A percentile compares a stretch with the other conserved stretches of the same genome.
Conservation (phyloP, 768 basidiomycete genomes). For the Rhizopogon roseolus region DNA sequence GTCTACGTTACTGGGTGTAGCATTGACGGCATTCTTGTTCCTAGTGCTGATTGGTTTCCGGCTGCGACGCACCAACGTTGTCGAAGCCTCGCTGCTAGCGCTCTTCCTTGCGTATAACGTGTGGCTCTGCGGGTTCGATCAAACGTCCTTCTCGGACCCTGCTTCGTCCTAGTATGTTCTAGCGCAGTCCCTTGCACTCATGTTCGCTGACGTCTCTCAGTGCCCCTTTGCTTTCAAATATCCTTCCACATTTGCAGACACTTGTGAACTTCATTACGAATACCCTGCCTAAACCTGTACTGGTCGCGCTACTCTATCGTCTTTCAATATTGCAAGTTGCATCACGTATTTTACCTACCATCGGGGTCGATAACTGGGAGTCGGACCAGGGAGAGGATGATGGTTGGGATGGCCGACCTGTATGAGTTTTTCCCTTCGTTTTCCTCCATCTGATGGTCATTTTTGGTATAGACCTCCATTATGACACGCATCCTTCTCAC, state of each 20-base stretch:
- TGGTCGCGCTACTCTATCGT: conserved; percentile 76
- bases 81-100: conserved; percentile 85
- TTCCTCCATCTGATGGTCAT: neutral
- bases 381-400: conserved; percentile 56
- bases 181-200: neutral
- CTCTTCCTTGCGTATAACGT: conserved; percentile 88
- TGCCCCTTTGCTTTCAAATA: conserved; percentile 71
- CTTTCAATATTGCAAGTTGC: conserved; percentile 78
- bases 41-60: conserved; percentile 90
- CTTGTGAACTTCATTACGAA: conserved; percentile 78
- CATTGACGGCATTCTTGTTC: conserved; percentile 85
- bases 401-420: conserved; percentile 70
- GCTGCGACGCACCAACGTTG: conserved; percentile 83
- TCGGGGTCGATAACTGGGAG: conserved; percentile 79
- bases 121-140: conserved; percentile 84
- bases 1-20: conserved; percentile 84
- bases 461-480: conserved; percentile 63
- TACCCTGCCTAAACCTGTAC: conserved; percentile 80
- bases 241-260: conserved; percentile 77
- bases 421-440: conserved; percentile 23
- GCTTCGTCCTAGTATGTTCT: conserved; percentile 70
- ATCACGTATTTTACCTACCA: conserved; percentile 78
- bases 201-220: conserved; percentile 31
- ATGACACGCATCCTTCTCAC: conserved; percentile 72
- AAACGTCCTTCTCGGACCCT: conserved; percentile 65